A percentile compares a stretch with the other conserved stretches of the same genome.
Evolutionary conservation across 2,329 filamentous ascomycete species (phyloP).

Genomic region (Hirsutella rhossiliensis): DNA sequence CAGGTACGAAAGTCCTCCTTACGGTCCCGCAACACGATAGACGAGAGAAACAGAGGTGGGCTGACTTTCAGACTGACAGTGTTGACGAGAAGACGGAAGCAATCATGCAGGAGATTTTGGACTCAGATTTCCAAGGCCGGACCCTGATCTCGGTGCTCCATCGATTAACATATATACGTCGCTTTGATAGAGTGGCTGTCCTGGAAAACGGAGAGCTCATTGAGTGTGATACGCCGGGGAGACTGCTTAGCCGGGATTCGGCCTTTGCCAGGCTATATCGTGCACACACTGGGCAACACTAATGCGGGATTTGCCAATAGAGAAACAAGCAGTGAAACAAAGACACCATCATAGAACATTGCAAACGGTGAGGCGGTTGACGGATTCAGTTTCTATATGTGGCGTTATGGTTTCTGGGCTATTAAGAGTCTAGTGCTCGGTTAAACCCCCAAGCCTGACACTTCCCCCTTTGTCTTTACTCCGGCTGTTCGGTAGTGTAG

Average conservation of each 20-base stretch:
- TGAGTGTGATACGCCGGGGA: constrained; percentile 4
- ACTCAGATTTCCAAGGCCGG: constrained; percentile 22
- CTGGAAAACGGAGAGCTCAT: constrained; percentile 34
- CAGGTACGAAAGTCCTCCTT: constrained; percentile 12
- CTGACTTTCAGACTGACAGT: constrained; percentile 7
- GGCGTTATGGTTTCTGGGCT: no score
- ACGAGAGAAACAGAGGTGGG: no score
- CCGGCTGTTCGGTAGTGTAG: no score
- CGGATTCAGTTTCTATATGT: no score
- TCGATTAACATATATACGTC: constrained; percentile 17
- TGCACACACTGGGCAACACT: not conserved
- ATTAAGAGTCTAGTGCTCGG: no score
- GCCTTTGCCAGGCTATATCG: not conserved
- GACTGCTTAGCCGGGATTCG: not conserved
- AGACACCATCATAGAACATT: no score
- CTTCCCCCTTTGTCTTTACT: no score
- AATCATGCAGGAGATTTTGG: constrained; percentile 20
- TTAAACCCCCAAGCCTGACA: no score
- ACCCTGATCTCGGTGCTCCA: constrained; percentile 37
- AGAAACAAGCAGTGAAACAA: not conserved
- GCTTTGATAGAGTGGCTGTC: constrained; percentile 32
- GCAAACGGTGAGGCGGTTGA: no score
- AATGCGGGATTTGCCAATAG: not conserved
- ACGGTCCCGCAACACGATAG: not conserved
- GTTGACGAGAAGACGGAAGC: constrained; percentile 20